Evolutionary conservation across 192 early-diverging fungal genomes (phyloP), one percentile per base, ranked within the genome.

Genomic region (Entomortierella chlamydospora): DNA sequence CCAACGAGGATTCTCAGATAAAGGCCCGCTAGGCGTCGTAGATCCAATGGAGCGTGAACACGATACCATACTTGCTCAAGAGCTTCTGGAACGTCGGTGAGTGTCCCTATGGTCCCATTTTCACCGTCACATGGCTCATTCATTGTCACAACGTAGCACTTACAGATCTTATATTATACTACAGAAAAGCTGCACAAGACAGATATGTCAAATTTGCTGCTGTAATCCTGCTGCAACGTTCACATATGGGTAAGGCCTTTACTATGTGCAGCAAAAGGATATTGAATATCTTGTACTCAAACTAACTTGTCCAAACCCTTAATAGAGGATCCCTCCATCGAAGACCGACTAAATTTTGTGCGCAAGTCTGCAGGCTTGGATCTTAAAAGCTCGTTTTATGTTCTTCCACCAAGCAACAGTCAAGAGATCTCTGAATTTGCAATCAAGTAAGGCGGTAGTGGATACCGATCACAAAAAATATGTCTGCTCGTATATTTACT

Each of bases 131-230:
- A n/a, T n/a, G n/a, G n/a, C n/a, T n/a, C n/a, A n/a, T n/a, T n/a
- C n/a, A n/a, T n/a, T n/a, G n/a, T n/a, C n/a, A n/a, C n/a, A n/a
- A n/a, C n/a, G n/a, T n/a, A n/a, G n/a, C n/a, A n/a, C n/a, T n/a
- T n/a, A n/a, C n/a, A n/a, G n/a, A n/a, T n/a, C n/a, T n/a, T n/a
- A n/a, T n/a, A n/a, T n/a, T n/a, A 57, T 6, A 55, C 33, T 64
- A 42, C 70, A 93, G 91, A 51, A 89, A 90, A 68, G 84, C 82
- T 42, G 81, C 87, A 22, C 83, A 82, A 53, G 93, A 94, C 29
- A 68, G 88, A 58, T 86, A 87, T 12, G 83, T 93, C 65, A 93
- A 92, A 81, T 94, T 93, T 81, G 89, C 89, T 0, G 87, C 89
- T 20, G 90, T 95, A 2, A 73, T 94, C 15, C 78, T 95, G 10